Conservation (phyloP, 768 basidiomycete genomes). For the Collybiopsis confluens region DNA sequence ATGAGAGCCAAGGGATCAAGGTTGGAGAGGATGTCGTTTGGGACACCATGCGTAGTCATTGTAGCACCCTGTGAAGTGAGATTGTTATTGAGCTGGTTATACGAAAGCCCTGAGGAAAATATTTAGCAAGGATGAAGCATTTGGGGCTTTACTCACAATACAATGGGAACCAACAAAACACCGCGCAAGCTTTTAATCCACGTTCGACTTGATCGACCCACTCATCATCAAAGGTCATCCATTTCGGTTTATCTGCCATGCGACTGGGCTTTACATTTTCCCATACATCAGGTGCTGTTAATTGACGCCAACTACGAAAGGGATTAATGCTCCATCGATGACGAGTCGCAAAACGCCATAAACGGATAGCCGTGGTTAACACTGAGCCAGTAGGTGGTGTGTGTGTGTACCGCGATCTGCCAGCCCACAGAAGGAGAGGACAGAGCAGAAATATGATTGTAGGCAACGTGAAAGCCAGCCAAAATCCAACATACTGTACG, state of each 20-base stretch:
- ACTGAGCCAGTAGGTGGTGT: constrained; percentile 66
- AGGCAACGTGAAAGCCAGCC: constrained; percentile 60
- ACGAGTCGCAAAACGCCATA: constrained; percentile 41
- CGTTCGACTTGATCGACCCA: constrained; percentile 78
- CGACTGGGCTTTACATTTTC: constrained; percentile 66
- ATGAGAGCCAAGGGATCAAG: constrained; percentile 51
- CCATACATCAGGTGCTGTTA: constrained; percentile 67
- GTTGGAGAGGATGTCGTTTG: constrained; percentile 55
- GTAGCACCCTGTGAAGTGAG: constrained; percentile 53
- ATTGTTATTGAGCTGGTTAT: constrained; percentile 55
- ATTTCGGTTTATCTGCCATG: constrained; percentile 42
- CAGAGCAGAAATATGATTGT: constrained; percentile 57
- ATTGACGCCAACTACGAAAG: constrained; percentile 37
- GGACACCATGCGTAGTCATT: constrained; percentile 47
- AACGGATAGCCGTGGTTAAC: constrained; percentile 41
- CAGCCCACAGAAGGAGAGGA: constrained; percentile 53
- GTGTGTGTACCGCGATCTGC: constrained; percentile 48
- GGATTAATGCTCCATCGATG: constrained; percentile 58
- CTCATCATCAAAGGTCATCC: constrained; percentile 76
- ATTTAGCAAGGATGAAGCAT: background rate
- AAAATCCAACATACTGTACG: constrained; percentile 56
- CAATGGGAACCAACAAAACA: constrained; percentile 28
- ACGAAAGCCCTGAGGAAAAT: constrained; percentile 46
- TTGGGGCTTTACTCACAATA: background rate
- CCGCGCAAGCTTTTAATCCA: constrained; percentile 67